Percentiles rank a stretch among this genome's conserved stretches.
Evolutionary conservation across 257 asterid genomes (phyloP).

Genomic region (Salvia rosmarinus): DNA sequence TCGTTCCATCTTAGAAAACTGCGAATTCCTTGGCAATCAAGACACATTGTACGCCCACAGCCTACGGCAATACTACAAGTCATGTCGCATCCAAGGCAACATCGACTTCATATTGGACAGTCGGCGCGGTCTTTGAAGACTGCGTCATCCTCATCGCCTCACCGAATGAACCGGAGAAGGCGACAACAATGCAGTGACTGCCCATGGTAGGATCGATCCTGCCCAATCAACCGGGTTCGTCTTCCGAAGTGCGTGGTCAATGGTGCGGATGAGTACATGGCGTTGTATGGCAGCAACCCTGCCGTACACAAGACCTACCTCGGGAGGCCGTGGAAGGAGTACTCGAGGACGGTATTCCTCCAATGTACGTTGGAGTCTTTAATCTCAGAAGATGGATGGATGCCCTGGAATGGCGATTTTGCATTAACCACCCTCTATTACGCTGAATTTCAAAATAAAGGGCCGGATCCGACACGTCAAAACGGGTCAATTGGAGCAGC

Average conservation of each 20-base stretch:
- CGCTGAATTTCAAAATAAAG: conserved; percentile 44
- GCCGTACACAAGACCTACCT: conserved; percentile 39
- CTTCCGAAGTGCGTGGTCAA: conserved; percentile 44
- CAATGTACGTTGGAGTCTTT: conserved; percentile 35
- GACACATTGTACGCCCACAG: conserved; percentile 53
- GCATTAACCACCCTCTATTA: conserved; percentile 49
- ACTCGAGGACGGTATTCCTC: conserved; percentile 43
- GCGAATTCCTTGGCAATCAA: conserved; percentile 53
- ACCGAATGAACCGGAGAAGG: conserved; percentile 39
- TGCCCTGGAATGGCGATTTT: conserved; percentile 49
- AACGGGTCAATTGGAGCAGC: conserved; percentile 50
- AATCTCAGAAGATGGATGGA: conserved; percentile 42
- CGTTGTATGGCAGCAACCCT: conserved; percentile 35
- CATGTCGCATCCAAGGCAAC: conserved; percentile 55
- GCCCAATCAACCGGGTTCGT: conserved; percentile 54
- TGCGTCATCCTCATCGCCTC: conserved; percentile 45
- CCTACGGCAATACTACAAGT: conserved; percentile 55
- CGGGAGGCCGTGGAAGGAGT: conserved; percentile 63
- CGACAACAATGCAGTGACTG: conserved; percentile 45
- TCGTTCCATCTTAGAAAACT: conserved; percentile 42
- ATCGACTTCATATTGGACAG: conserved; percentile 59
- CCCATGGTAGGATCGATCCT: conserved; percentile 48
- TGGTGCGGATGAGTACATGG: conserved; percentile 46
- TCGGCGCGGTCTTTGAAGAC: conserved; percentile 43
- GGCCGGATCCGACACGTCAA: conserved; percentile 32